Evolutionary conservation across 1,139 yeast species (phyloP), one percentile per base, ranked within the genome.

Genomic region (Hyphopichia khmerensis): DNA sequence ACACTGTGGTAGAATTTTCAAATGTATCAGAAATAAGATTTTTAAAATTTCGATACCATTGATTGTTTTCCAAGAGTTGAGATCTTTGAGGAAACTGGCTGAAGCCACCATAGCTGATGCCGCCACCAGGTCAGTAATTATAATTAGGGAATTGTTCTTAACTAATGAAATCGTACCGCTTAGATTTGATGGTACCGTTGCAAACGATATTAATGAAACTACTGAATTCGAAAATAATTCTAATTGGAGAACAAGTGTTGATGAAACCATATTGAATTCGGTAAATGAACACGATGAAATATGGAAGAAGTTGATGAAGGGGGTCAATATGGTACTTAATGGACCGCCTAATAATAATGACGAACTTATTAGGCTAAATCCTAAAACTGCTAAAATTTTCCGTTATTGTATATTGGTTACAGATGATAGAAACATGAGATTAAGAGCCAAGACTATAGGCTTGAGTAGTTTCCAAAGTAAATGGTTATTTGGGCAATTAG

Each of bases 31-130:
- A 32, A 79, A 79, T 50, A 75, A 75, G 11, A 77, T 84, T 2
- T 71, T 86, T 51, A 79, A 67, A 63, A 61, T 75, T 61, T 63
- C 79, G 55, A 80, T 86, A 7, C 91, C 95, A 35, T 65, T 86
- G 45, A 84, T 87, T 26, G 89, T 87, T 9, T 86, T 86, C 57
- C 95, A 86, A 65, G 95, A 86, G 53, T 65, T 86, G 46, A 66
- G 93, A 51, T 83, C 87, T n/a, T 64, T 86, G 48, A 65, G 95
- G 45, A 80, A 85, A 55, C 82, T 89, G 3, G 77, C 82, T 18
- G 95, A 86, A 56, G 85, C 84, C 5, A 79, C 87, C 4, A 83
- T 85, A 26, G 82, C 89, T 2, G 95, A 86, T 58, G 86, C 91
- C 1, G 93, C 93, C 1, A 85, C 93, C 0, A 67, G 93, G 44